phyloP scores from a whole-genome alignment of 2,329 filamentous ascomycete species.

The Pseudogymnoascus sp. region DNA sequence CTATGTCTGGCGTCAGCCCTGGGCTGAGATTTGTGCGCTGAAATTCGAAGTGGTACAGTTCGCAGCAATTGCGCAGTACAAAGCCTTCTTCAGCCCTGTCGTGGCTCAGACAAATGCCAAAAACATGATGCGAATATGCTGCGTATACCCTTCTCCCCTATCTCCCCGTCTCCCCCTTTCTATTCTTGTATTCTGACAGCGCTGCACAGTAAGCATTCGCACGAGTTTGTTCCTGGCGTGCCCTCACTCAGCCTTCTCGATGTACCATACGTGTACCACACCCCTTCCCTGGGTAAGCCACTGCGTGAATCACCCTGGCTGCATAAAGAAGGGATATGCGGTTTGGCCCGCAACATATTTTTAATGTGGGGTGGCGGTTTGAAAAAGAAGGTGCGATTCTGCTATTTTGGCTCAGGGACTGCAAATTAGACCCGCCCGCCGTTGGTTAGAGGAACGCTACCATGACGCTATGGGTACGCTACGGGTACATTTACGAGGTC shows the following conservation, averaged over 20 bases:
- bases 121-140: background rate
- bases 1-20: no score
- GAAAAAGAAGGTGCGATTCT: background rate
- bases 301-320: background rate
- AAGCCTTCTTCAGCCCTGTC: background rate
- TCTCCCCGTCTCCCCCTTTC: no score
- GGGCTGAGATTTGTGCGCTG: background rate
- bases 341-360: constrained; percentile 2
- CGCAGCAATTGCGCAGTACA: background rate
- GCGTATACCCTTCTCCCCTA: background rate
- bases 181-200: no score
- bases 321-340: constrained; percentile 7
- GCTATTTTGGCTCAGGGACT: background rate
- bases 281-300: background rate
- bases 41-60: background rate
- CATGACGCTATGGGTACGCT: background rate
- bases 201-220: no score
- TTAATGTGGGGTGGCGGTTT: constrained; percentile 2
- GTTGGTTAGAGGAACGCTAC: background rate
- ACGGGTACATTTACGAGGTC: no score
- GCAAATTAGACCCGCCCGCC: background rate
- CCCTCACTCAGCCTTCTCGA: background rate
- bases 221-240: no score
- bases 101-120: background rate
- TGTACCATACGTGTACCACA: background rate